Conservation (phyloP, 2,329 filamentous ascomycete species). For the Sporothrix humicola region DNA sequence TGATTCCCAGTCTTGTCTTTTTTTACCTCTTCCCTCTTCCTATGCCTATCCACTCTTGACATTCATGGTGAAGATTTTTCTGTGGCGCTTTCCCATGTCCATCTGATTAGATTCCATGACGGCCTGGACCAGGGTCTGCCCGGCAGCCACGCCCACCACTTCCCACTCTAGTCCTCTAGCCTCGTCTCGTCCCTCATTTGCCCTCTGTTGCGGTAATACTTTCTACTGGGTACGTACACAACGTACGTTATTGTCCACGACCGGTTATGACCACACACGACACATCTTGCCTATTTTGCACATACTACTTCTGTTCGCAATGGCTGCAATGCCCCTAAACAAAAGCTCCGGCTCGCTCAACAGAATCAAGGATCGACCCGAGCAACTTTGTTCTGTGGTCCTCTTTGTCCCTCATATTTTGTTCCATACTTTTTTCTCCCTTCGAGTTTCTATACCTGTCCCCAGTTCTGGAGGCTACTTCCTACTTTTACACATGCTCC, state of each 20-base stretch:
- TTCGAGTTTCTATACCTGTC: not conserved
- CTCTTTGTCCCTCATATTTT: not conserved
- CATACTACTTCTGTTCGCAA: too few species aligned
- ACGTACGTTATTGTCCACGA: too few species aligned
- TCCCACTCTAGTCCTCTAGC: not conserved
- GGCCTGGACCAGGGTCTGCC: not conserved
- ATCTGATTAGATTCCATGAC: slow-evolving; percentile 22
- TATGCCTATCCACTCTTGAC: not conserved
- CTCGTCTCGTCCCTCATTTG: not conserved
- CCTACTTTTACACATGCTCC: not conserved
- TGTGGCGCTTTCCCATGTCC: not conserved
- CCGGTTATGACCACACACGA: too few species aligned
- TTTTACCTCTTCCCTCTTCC: not conserved
- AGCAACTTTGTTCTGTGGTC: not conserved
- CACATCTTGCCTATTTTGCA: too few species aligned
- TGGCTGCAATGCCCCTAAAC: not conserved
- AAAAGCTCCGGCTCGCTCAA: not conserved
- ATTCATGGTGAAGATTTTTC: slow-evolving; percentile 6
- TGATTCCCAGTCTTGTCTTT: not conserved
- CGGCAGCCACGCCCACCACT: not conserved
- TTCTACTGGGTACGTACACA: not conserved
- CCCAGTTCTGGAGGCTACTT: too few species aligned
- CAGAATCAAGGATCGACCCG: not conserved
- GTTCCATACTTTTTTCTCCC: not conserved
- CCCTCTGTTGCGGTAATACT: not conserved